Base-by-base conservation (phyloP, 768 basidiomycete species). In the Mycena rebaudengoi region DNA sequence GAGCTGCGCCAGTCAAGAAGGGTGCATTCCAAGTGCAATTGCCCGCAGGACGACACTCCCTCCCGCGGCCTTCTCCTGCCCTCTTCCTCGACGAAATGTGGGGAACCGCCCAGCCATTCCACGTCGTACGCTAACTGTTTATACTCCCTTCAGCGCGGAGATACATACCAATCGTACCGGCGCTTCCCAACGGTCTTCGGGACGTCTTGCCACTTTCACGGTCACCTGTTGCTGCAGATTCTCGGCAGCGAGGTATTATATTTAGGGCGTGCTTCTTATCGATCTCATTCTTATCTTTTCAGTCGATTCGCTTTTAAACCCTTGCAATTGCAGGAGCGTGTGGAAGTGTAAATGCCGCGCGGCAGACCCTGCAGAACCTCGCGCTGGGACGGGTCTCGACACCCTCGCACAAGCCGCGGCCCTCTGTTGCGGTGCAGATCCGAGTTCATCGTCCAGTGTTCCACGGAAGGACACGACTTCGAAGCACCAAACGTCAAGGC, bases 21-120 rank as follows among this genome's bases (percentile, higher is more conserved):
- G 64, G 82, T 94, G 30, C 94, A 95, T 72, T 91, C 91, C 30
- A 94, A 92, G 71, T 95, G 93, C 74, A 88, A 84, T 53, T 95
- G 94, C 57, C 79, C 81, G 8, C 78, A 75, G 56, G 71, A 74
- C 60, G 78, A 80, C 60, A 65, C 68, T n/a, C 69, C 71, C n/a
- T 71, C 66, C 30, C 73, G 71, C 60, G 71, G 73, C 28, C 70
- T 78, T 59, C 74, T 75, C 8, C 66, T 77, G 57, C 74, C 74
- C 54, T 72, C 77, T 5, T 75, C 77, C 28, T 77, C 81, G 16
- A 75, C 78, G 14, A 85, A 83, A 76, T 78, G 84, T 86, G 69
- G 40, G 73, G 69, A 52, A 39, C 29, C 43, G 25, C 56, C 50
- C n/a, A 16, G n/a, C n/a, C 11, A 33, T 59, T 28, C 13, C 16